These are phyloP conservation scores for Baorangia bicolor DNA, from an alignment of 768 basidiomycete genomes.

Conservation along the genomic window DNA sequence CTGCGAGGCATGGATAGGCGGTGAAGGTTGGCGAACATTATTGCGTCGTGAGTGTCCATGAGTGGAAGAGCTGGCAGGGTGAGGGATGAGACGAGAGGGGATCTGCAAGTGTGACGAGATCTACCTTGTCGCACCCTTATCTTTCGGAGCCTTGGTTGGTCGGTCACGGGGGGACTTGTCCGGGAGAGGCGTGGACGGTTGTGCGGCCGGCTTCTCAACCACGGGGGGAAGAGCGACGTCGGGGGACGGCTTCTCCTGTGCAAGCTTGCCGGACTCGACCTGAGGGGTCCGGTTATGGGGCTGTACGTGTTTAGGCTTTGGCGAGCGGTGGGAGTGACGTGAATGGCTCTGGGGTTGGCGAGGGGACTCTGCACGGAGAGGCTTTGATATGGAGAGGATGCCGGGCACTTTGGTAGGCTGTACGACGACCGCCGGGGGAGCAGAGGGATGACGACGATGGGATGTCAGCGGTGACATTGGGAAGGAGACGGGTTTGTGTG, in stretches of 20 bases:
- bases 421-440: constrained; percentile 63
- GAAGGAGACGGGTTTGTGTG: constrained; percentile 36
- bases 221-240: constrained; percentile 35
- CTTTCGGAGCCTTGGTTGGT: constrained; percentile 40
- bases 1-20: constrained; percentile 61
- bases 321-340: constrained; percentile 35
- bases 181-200: constrained; percentile 16
- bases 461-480: constrained; percentile 33
- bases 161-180: constrained; percentile 35
- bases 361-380: constrained; percentile 34
- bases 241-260: constrained; percentile 26
- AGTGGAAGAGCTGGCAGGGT: constrained; percentile 39
- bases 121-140: constrained; percentile 45
- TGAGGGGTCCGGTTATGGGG: constrained; percentile 20
- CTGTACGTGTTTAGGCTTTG: constrained; percentile 35
- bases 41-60: constrained; percentile 47
- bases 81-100: constrained; percentile 1
- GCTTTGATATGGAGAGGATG: constrained; percentile 68
- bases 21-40: constrained; percentile 62
- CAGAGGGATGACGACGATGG: constrained; percentile 69
- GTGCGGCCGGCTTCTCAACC: constrained; percentile 27
- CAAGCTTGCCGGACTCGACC: constrained; percentile 32
- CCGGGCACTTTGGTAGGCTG: constrained; percentile 75
- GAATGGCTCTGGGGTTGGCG: constrained; percentile 36
- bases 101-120: constrained; percentile 3